Evolutionary conservation across 257 asterid species (phyloP), one percentile per base, ranked within the genome.

Genomic region (Parsonsia alboflavescens): DNA sequence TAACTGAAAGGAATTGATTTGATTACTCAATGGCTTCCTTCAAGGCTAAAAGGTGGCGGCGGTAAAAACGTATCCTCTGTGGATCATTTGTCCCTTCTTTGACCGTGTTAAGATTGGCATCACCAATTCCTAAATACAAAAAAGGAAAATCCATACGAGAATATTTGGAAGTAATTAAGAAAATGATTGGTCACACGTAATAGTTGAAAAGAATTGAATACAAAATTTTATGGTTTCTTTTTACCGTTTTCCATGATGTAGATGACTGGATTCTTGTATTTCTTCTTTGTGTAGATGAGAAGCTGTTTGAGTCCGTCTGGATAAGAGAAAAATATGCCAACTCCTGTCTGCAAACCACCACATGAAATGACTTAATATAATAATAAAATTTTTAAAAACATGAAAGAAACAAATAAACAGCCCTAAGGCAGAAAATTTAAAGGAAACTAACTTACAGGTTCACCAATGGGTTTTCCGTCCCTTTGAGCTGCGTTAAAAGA

Each of bases 21-120:
- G 80, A 87, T 79, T 75, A 87, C 95, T 81, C 80, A 41, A 89
- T 86, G 67, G 90, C 84, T 68, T 59, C 76, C 73, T 81, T 79
- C 41, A 87, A 22, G 45, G 76, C 76, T 0, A 56, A 65, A 58
- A 84, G 85, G 79, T 87, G 95, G 59, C 83, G 79, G 53, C 54
- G 78, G 75, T 82, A 82, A 70, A 82, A 82, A 24, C 71, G 62
- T 57, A 73, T 59, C 33, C 79, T 73, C 33, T 75, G 57, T 36
- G 53, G 61, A 61, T 82, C 85, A 36, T 71, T 63, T 8, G 58
- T 41, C 41, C 80, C 83, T 45, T 79, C 17, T 52, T 75, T 28
- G 7, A 36, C 58, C 3, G 76, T 39, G 19, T 53, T 63, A 30
- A 42, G 67, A 73, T 76, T 78, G 41, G 80, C 28, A 56, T 82